These are phyloP conservation scores for Debaryomyces castellii DNA, from an alignment of 805 yeast species.

Conservation along the genomic window DNA sequence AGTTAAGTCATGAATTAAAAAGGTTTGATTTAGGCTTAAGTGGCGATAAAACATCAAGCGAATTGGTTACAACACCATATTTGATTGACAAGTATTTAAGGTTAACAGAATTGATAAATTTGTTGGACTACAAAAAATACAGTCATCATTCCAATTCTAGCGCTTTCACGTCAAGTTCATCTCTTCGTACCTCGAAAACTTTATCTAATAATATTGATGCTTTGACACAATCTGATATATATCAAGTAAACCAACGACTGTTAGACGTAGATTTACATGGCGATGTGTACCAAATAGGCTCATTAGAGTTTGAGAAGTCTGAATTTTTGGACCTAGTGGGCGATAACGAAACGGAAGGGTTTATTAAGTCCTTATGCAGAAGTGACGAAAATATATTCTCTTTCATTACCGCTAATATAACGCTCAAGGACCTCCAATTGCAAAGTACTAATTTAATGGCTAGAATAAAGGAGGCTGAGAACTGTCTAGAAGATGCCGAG, in stretches of 20 bases:
- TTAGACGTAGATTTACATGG: constrained; percentile 23
- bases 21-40: constrained; percentile 59
- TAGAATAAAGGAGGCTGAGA: constrained; percentile 29
- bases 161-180: constrained; percentile 9
- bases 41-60: constrained; percentile 48
- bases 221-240: constrained; percentile 1
- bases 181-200: constrained; percentile 7
- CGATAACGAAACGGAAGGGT: constrained; percentile 55
- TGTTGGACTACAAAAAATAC: constrained; percentile 33
- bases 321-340: constrained; percentile 44
- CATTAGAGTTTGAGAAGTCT: constrained; percentile 49
- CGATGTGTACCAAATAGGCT: constrained; percentile 44
- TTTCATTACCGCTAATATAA: constrained; percentile 42
- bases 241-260: constrained; percentile 13
- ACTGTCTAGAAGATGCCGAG: constrained; percentile 31
- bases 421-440: constrained; percentile 43
- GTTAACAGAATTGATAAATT: constrained; percentile 55
- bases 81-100: constrained; percentile 65
- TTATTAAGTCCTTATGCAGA: constrained; percentile 42
- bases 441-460: constrained; percentile 33
- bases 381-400: constrained; percentile 33
- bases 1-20: constrained; percentile 54
- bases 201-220: constrained; percentile 3
- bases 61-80: constrained; percentile 67
- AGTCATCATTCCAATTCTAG: background rate